These are phyloP conservation scores for Cystoderma amianthinum DNA, from an alignment of 768 basidiomycete species.

Conservation along the genomic window DNA sequence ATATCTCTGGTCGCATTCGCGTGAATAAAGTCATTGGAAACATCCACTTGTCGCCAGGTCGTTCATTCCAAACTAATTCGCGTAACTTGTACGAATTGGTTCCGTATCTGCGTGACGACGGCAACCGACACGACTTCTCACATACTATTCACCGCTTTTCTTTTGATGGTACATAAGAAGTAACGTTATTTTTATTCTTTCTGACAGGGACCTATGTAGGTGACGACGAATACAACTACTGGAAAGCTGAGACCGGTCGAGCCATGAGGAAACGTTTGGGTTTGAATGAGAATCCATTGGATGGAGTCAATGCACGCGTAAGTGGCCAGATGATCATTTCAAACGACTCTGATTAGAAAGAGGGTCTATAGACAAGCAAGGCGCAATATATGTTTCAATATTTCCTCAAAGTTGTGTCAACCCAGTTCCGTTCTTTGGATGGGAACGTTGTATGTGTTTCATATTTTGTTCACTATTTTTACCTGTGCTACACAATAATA, in stretches of 20 bases:
- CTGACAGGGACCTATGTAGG: conserved; percentile 22
- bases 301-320: conserved; percentile 54
- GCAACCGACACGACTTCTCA: conserved; percentile 89
- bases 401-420: conserved; percentile 98
- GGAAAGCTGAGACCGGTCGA: conserved; percentile 53
- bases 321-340: conserved; percentile 16
- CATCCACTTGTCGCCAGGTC: conserved; percentile 90
- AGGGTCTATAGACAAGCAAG: conserved; percentile 51
- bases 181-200: not conserved
- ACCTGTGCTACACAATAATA: too few species aligned
- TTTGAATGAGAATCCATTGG: conserved; percentile 71
- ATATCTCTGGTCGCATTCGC: conserved; percentile 82
- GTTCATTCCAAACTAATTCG: conserved; percentile 84
- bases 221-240: conserved; percentile 74
- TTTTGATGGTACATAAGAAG: conserved; percentile 48
- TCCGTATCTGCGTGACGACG: conserved; percentile 87
- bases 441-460: conserved; percentile 57
- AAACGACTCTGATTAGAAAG: conserved; percentile 4
- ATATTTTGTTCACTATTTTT: too few species aligned
- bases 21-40: conserved; percentile 98
- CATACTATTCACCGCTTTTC: conserved; percentile 78
- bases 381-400: conserved; percentile 96
- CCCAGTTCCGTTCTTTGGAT: conserved; percentile 82
- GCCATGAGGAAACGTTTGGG: conserved; percentile 70
- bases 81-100: conserved; percentile 85